These are phyloP conservation scores for Clitopilus passeckerianus DNA, from an alignment of 768 basidiomycete species.

Conservation along the genomic window DNA sequence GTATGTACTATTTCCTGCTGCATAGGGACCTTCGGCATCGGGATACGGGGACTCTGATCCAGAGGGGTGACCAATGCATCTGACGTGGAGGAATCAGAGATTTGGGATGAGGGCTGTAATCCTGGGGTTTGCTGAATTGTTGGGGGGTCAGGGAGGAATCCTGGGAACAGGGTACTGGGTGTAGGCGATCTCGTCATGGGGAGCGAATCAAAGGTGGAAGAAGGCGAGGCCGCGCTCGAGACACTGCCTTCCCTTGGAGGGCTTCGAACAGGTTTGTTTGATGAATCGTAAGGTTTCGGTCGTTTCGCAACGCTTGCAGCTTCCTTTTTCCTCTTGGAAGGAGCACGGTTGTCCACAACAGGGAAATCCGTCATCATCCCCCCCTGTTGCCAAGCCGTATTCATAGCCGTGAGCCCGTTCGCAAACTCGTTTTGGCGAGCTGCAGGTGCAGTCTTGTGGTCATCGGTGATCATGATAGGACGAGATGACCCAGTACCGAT, in stretches of 20 bases:
- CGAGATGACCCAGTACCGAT: slow-evolving; percentile 79
- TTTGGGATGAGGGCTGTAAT: slow-evolving; percentile 31
- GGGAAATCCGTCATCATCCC: slow-evolving; percentile 11
- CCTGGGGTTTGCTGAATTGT: slow-evolving; percentile 24
- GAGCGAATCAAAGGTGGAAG: slow-evolving; percentile 37
- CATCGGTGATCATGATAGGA: slow-evolving; percentile 98
- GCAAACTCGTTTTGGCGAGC: slow-evolving; percentile 25
- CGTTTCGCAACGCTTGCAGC: slow-evolving; percentile 43
- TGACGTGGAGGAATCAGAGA: slow-evolving; percentile 42
- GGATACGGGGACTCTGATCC: slow-evolving; percentile 33
- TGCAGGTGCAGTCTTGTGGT: slow-evolving; percentile 77
- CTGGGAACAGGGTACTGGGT: slow-evolving; percentile 30
- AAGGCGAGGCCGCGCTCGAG: slow-evolving; percentile 43
- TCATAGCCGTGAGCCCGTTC: slow-evolving; percentile 27
- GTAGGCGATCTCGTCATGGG: slow-evolving; percentile 42
- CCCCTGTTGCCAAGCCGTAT: slow-evolving; percentile 47
- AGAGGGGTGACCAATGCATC: slow-evolving; percentile 40
- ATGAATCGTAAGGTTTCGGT: slow-evolving; percentile 65
- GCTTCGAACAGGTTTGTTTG: slow-evolving; percentile 35
- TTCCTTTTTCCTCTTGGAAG: slow-evolving; percentile 50
- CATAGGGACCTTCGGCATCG: slow-evolving; percentile 27
- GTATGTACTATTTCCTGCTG: slow-evolving; percentile 18
- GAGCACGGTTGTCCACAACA: slow-evolving; percentile 31
- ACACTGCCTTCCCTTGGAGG: slow-evolving; percentile 51
- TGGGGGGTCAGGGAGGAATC: slow-evolving; percentile 21